Evolutionary conservation across 2,329 filamentous ascomycete species (phyloP).

Genomic region (Ophiostoma piceae): DNA sequence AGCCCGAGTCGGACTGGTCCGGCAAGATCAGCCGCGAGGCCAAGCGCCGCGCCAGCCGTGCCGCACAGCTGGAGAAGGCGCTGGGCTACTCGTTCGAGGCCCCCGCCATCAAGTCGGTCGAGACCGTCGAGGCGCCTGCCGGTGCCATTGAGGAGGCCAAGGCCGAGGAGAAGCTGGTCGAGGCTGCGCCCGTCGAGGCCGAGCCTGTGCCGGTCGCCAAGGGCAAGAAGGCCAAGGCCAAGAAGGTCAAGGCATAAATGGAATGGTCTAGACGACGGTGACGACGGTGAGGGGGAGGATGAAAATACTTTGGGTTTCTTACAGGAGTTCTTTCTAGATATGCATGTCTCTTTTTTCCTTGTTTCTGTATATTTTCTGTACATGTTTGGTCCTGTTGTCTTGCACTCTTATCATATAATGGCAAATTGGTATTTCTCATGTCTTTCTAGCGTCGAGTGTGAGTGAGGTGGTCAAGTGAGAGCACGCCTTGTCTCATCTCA

Average conservation of each 20-base stretch:
- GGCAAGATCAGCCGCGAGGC: conserved; percentile 69
- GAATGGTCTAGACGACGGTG: neutral
- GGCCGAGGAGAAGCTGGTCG: conserved; percentile 11
- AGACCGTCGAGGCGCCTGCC: conserved; percentile 37
- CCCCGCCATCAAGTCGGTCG: conserved; percentile 59
- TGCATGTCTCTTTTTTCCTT: conserved; percentile 12
- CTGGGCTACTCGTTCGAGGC: conserved; percentile 79
- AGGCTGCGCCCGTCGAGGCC: conserved; percentile 6
- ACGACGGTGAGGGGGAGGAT: neutral
- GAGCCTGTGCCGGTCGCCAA: conserved; percentile 29
- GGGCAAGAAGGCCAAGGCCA: conserved; percentile 33
- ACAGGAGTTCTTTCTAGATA: neutral
- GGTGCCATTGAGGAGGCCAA: conserved; percentile 33
- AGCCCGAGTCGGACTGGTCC: conserved; percentile 71
- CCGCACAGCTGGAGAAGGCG: conserved; percentile 63
- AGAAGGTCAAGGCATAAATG: conserved; percentile 32
- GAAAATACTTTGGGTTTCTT: conserved; percentile 16
- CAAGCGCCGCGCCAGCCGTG: conserved; percentile 61
- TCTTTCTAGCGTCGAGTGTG: neutral
- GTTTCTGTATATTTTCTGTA: neutral
- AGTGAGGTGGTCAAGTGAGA: neutral
- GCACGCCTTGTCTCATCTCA: neutral
- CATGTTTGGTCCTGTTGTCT: neutral
- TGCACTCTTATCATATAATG: conserved; percentile 4
- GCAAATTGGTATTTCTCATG: neutral